Conservation (phyloP, 768 basidiomycete species). For the Xerocomellus dryophilus region DNA sequence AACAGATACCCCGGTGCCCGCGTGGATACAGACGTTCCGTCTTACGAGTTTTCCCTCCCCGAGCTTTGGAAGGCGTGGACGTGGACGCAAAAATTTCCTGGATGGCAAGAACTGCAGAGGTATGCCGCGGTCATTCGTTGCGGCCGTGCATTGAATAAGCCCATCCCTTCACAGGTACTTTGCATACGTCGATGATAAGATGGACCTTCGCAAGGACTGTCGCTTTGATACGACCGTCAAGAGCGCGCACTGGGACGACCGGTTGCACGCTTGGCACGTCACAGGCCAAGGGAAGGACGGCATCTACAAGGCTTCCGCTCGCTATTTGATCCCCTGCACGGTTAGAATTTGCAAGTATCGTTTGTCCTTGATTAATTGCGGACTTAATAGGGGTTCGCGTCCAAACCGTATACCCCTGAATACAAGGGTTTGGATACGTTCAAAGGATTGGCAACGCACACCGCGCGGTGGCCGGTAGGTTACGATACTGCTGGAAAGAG, state of each 20-base stretch:
- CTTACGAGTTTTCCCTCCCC: slow-evolving; percentile 7
- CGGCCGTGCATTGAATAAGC: not conserved
- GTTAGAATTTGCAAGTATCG: not conserved
- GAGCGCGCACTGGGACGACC: slow-evolving; percentile 9
- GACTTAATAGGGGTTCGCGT: not conserved
- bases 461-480: slow-evolving; percentile 7
- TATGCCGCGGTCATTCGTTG: not conserved
- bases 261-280: slow-evolving; percentile 6
- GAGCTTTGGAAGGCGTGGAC: slow-evolving; percentile 16
- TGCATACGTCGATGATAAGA: slow-evolving; percentile 7
- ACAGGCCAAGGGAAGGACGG: not conserved
- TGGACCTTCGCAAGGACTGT: slow-evolving; percentile 10
- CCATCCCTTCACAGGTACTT: slow-evolving; percentile 1
- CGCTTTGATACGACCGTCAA: slow-evolving; percentile 13
- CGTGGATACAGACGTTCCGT: slow-evolving; percentile 8
- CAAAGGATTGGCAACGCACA: slow-evolving; percentile 5
- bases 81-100: slow-evolving; percentile 11
- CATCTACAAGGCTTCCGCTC: slow-evolving; percentile 2
- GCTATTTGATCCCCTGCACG: slow-evolving; percentile 4
- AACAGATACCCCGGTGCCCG: slow-evolving; percentile 15
- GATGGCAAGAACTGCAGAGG: slow-evolving; percentile 7
- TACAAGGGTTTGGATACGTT: slow-evolving; percentile 4
- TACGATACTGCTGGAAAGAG: slow-evolving; percentile 6
- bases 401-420: slow-evolving; percentile 6
- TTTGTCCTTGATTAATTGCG: not conserved